phyloP scores from a whole-genome alignment of 192 early-diverging fungal genomes.

The Linnemannia elongata region DNA sequence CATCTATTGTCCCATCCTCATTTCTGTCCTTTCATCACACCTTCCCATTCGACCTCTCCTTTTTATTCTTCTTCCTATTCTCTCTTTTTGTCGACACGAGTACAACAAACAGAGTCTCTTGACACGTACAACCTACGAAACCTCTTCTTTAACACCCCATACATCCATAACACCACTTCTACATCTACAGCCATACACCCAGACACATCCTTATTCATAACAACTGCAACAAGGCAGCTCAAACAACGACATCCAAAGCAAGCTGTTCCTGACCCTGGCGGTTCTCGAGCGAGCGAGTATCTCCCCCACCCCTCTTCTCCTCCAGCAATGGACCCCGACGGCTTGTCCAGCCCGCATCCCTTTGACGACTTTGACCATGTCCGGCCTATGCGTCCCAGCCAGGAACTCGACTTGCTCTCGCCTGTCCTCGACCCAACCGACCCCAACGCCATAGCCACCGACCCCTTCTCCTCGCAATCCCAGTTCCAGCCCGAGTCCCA shows the following conservation, averaged over 20 bases:
- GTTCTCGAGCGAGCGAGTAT: background rate
- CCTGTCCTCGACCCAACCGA: background rate
- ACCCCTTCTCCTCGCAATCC: background rate
- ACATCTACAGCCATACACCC: background rate
- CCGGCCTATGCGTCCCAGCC: constrained; percentile 18
- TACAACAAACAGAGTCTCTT: too few species aligned
- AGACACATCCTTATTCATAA: background rate
- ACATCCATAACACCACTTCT: background rate
- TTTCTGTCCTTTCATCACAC: background rate
- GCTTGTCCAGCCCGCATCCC: constrained; percentile 20
- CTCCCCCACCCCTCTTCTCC: background rate
- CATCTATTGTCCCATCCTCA: background rate
- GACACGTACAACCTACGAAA: too few species aligned
- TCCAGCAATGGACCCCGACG: constrained; percentile 39
- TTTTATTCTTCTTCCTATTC: background rate
- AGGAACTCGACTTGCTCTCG: background rate
- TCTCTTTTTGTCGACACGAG: too few species aligned
- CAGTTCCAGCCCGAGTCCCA: background rate
- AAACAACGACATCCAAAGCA: background rate
- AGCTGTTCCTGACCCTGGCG: background rate
- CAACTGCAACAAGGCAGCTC: background rate
- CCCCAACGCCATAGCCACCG: background rate
- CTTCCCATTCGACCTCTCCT: background rate
- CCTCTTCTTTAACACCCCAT: too few species aligned
- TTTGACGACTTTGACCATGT: constrained; percentile 48